Conservation (phyloP, 305 asterid genomes). For the Rubia occidens region DNA sequence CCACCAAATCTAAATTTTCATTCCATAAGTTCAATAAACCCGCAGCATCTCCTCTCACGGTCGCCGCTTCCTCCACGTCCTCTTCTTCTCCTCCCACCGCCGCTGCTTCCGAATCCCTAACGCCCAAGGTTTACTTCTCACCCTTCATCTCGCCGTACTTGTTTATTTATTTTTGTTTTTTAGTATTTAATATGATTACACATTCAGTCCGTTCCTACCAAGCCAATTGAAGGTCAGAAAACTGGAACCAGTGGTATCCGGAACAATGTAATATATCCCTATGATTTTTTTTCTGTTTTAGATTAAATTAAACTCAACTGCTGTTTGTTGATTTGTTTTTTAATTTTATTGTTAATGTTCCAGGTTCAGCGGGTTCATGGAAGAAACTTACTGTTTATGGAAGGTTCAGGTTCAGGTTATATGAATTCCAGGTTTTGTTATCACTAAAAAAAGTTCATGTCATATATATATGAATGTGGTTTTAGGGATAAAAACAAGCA, state of each 20-base stretch:
- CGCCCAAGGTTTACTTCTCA: constrained; percentile 40
- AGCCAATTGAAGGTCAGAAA: constrained; percentile 81
- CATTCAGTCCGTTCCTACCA: constrained; percentile 59
- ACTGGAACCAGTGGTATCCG: constrained; percentile 93
- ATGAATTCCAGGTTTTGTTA: constrained; percentile 1
- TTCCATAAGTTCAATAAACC: constrained; percentile 26
- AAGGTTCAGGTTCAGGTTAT: constrained; percentile 3
- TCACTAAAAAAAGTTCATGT: background rate
- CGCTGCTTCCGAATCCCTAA: constrained; percentile 41
- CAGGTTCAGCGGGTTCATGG: constrained; percentile 71
- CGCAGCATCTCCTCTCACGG: background rate
- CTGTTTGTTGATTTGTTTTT: background rate
- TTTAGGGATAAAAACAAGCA: background rate
- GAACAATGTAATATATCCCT: constrained; percentile 55
- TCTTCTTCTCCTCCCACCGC: constrained; percentile 20
- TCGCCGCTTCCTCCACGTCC: background rate
- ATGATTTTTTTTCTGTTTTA: too few species aligned
- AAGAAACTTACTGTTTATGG: constrained; percentile 49
- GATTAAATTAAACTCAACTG: background rate
- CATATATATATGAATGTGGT: background rate
- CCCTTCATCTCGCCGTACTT: background rate
- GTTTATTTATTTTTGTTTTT: background rate
- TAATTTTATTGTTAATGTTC: constrained; percentile 10
- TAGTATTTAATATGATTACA: constrained; percentile 14
- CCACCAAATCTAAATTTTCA: background rate